These are phyloP conservation scores for Phytophthora cactorum DNA, from an alignment of 352 stramenopile genomes.

Conservation along the genomic window DNA sequence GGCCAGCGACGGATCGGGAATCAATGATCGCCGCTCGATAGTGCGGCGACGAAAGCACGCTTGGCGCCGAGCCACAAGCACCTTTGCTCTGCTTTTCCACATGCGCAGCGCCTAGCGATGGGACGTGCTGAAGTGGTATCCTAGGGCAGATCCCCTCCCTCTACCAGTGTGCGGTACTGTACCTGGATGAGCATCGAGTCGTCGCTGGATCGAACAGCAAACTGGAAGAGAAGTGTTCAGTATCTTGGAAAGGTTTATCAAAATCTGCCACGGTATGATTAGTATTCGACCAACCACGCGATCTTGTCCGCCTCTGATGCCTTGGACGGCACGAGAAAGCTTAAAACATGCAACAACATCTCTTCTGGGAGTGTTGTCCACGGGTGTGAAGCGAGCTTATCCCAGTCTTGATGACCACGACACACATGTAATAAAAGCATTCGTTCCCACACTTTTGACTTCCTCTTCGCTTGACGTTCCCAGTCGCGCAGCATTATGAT, in stretches of 20 bases:
- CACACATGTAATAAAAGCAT: not conserved
- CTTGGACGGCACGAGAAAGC: conserved; percentile 12
- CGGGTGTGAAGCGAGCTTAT: not conserved
- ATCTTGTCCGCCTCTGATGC: conserved; percentile 6
- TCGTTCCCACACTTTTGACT: not conserved
- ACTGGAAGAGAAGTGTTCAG: no score
- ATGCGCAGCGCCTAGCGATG: conserved; percentile 10
- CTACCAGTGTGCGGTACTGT: not conserved
- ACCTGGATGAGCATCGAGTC: not conserved
- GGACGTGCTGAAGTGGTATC: not conserved
- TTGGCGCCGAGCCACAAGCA: conserved; percentile 8
- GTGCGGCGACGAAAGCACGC: conserved; percentile 1
- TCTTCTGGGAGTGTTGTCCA: conserved; percentile 16
- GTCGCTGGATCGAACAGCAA: no score
- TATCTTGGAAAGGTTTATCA: no score
- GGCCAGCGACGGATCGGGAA: conserved; percentile 6
- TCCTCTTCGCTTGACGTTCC: not conserved
- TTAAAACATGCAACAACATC: conserved; percentile 5
- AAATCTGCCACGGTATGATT: not conserved
- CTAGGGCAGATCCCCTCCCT: conserved; percentile 13
- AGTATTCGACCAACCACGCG: not conserved
- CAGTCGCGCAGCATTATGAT: conserved; percentile 13
- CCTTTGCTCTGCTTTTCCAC: conserved; percentile 6
- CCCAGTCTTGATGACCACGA: conserved; percentile 6
- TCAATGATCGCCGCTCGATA: conserved; percentile 10